Percentiles rank a stretch among this genome's conserved stretches.
Conservation (phyloP, 306 rosid species). For the Vicia villosa region DNA sequence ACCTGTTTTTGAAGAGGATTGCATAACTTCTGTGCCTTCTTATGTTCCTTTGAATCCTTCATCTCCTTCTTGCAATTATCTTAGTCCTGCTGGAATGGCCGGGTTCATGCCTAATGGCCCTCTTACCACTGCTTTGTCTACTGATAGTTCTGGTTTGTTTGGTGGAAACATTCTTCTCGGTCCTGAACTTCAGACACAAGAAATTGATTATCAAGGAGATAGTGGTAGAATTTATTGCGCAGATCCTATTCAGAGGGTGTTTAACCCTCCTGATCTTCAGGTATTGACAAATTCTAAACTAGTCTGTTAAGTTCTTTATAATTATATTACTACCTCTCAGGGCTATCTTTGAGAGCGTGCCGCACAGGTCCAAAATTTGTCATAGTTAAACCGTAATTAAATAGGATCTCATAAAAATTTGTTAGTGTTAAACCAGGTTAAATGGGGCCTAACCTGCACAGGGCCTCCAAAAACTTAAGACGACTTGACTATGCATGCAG, state of each 20-base stretch:
- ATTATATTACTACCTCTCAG: background rate
- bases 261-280: conserved; percentile 86
- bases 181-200: conserved; percentile 73
- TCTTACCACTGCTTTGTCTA: conserved; percentile 59
- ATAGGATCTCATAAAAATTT: too few relatives aligned
- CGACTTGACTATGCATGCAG: too few relatives aligned
- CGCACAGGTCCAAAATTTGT: too few relatives aligned
- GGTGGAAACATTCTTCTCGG: conserved; percentile 57
- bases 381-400: too few relatives aligned
- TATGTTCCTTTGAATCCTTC: conserved; percentile 71
- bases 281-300: conserved; percentile 44
- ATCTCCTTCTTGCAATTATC: conserved; percentile 71
- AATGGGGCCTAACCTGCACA: too few relatives aligned
- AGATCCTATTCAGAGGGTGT: conserved; percentile 63
- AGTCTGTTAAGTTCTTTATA: background rate
- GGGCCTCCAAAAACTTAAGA: too few relatives aligned
- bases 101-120: conserved; percentile 59
- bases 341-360: too few relatives aligned
- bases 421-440: too few relatives aligned
- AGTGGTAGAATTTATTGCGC: conserved; percentile 65
- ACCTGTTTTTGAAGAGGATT: conserved; percentile 74
- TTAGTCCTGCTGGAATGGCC: conserved; percentile 49
- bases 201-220: conserved; percentile 79
- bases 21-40: conserved; percentile 80
- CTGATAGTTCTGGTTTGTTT: conserved; percentile 64